phyloP scores from a whole-genome alignment of 169 alveolate species.

The Pseudocohnilembus persalinus region DNA sequence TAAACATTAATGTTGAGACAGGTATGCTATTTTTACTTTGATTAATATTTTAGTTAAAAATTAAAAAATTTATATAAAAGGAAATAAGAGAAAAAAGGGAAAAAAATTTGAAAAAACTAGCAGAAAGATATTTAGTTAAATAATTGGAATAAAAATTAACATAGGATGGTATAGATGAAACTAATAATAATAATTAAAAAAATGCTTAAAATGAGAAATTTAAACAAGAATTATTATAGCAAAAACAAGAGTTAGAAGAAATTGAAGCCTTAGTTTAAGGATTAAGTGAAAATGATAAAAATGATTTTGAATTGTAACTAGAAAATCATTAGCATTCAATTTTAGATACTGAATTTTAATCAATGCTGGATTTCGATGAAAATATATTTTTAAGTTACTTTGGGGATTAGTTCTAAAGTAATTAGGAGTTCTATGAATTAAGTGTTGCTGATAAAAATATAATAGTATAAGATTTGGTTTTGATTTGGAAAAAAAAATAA shows the following conservation, averaged over 20 bases:
- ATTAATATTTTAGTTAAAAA: too few species aligned
- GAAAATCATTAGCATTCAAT: background rate
- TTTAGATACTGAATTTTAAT: conserved; percentile 9
- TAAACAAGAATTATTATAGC: conserved; percentile 6
- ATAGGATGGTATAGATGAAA: background rate
- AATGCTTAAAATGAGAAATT: background rate
- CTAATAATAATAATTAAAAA: background rate
- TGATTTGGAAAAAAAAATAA: conserved; percentile 11
- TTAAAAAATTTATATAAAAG: conserved; percentile 27
- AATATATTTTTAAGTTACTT: background rate
- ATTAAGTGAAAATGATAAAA: conserved; percentile 1
- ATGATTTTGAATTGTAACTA: conserved; percentile 21
- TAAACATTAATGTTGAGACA: conserved; percentile 26
- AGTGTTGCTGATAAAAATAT: background rate
- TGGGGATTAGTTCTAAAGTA: background rate
- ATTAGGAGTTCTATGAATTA: too few species aligned
- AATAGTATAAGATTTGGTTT: background rate
- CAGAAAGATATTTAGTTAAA: conserved; percentile 48
- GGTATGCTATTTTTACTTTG: too few species aligned
- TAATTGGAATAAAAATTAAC: conserved; percentile 5
- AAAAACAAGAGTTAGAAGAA: background rate
- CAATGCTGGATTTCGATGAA: background rate
- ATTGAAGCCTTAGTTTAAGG: background rate
- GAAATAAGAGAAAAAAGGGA: conserved; percentile 22
- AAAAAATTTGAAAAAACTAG: conserved; percentile 50